These are phyloP conservation scores for Cyclotella cryptica DNA, from an alignment of 108 stramenopile species.

Conservation along the genomic window DNA sequence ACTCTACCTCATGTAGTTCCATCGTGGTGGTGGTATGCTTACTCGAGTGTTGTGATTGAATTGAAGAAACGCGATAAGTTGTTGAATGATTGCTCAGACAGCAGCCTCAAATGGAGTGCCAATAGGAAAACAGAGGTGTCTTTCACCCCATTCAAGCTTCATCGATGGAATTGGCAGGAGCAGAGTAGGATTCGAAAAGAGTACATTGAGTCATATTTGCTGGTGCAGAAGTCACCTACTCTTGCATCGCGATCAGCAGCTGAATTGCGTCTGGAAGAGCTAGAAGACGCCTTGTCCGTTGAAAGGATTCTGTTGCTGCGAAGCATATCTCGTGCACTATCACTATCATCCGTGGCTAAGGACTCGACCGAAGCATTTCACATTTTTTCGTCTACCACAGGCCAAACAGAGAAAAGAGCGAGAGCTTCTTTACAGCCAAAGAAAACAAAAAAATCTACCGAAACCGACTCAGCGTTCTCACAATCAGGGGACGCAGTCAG, in stretches of 20 bases:
- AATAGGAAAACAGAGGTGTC: slow-evolving; percentile 40
- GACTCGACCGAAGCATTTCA: background rate
- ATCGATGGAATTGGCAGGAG: slow-evolving; percentile 53
- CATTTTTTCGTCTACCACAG: background rate
- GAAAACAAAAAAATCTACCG: no score
- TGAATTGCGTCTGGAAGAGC: slow-evolving; percentile 31
- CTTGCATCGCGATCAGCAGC: slow-evolving; percentile 10
- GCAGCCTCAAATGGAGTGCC: slow-evolving; percentile 27
- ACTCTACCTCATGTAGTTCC: slow-evolving; percentile 45
- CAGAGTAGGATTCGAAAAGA: slow-evolving; percentile 67
- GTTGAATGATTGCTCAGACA: slow-evolving; percentile 23
- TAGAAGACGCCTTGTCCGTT: slow-evolving; percentile 74
- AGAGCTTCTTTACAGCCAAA: no score
- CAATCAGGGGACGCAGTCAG: no score
- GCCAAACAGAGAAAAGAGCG: background rate
- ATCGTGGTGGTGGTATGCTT: slow-evolving; percentile 78
- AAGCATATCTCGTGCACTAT: slow-evolving; percentile 40
- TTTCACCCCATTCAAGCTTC: background rate
- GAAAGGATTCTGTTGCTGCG: slow-evolving; percentile 78
- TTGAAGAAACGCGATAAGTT: slow-evolving; percentile 55
- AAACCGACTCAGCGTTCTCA: no score
- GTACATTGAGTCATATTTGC: slow-evolving; percentile 71
- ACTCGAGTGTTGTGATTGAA: slow-evolving; percentile 59
- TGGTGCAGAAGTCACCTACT: slow-evolving; percentile 13
- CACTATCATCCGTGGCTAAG: slow-evolving; percentile 8